phyloP scores from a whole-genome alignment of 2,329 filamentous ascomycete genomes.

The Exophiala spinifera region DNA sequence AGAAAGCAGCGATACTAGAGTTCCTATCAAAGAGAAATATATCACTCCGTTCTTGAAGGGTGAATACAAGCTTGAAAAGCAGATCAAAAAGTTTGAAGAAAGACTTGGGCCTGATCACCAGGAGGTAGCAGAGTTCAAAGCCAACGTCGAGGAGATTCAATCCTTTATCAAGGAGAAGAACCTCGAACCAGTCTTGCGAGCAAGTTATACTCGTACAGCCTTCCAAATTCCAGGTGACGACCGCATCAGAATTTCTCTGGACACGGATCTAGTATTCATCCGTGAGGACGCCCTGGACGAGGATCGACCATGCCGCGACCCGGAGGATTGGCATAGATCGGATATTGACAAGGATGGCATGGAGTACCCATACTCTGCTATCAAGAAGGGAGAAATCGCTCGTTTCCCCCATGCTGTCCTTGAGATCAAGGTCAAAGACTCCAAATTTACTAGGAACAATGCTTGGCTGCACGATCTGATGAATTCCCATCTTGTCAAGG shows the following conservation, averaged over 20 bases:
- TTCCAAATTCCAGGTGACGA: slow-evolving; percentile 95
- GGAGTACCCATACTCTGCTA: slow-evolving; percentile 80
- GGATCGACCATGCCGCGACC: slow-evolving; percentile 83
- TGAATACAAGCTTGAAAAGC: slow-evolving; percentile 90
- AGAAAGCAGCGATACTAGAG: slow-evolving; percentile 72
- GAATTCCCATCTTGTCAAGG: slow-evolving; percentile 85
- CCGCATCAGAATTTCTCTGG: slow-evolving; percentile 85
- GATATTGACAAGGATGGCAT: slow-evolving; percentile 83
- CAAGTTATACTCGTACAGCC: slow-evolving; percentile 89
- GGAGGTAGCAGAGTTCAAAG: slow-evolving; percentile 66
- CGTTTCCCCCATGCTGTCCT: slow-evolving; percentile 87
- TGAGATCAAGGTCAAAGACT: slow-evolving; percentile 83
- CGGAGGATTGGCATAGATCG: slow-evolving; percentile 81
- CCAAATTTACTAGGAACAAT: slow-evolving; percentile 62
- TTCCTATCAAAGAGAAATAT: slow-evolving; percentile 92
- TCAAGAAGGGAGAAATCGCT: slow-evolving; percentile 87
- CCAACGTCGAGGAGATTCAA: slow-evolving; percentile 73
- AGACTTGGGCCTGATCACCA: slow-evolving; percentile 65
- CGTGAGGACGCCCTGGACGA: slow-evolving; percentile 69
- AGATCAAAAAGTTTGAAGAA: slow-evolving; percentile 76
- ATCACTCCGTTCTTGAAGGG: slow-evolving; percentile 81
- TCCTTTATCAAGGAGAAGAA: slow-evolving; percentile 72
- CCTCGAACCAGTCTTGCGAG: slow-evolving; percentile 79
- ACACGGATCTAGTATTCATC: slow-evolving; percentile 88
- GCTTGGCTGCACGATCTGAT: slow-evolving; percentile 91